Conservation (phyloP, 2,329 filamentous ascomycete species). For the Alternaria consortialis region DNA sequence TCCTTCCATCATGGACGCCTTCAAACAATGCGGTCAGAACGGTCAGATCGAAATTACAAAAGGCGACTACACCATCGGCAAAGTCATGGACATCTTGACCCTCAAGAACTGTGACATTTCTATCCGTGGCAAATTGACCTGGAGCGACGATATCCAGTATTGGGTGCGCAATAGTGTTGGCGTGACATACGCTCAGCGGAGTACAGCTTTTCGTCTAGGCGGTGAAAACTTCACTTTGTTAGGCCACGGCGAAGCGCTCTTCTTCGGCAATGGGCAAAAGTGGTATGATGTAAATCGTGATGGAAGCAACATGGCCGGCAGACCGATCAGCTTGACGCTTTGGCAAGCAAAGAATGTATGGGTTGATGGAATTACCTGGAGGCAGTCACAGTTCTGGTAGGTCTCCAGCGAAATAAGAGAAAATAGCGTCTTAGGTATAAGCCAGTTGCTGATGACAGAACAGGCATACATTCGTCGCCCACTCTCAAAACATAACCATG, state of each 20-base stretch:
- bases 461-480: slow-evolving; percentile 56
- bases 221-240: slow-evolving; percentile 35
- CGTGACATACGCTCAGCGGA: slow-evolving; percentile 34
- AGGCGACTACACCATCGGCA: slow-evolving; percentile 39
- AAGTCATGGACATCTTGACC: slow-evolving; percentile 39
- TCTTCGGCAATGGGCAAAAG: slow-evolving; percentile 41
- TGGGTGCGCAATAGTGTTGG: slow-evolving; percentile 33
- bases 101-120: slow-evolving; percentile 40
- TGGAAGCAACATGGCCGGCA: slow-evolving; percentile 54
- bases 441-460: background rate
- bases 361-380: slow-evolving; percentile 55
- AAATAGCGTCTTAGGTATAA: background rate
- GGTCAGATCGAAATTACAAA: slow-evolving; percentile 35
- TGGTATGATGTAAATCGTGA: slow-evolving; percentile 54
- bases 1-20: slow-evolving; percentile 36
- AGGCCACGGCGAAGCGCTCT: slow-evolving; percentile 37
- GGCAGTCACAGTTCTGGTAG: slow-evolving; percentile 61
- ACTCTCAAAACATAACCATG: slow-evolving; percentile 62
- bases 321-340: slow-evolving; percentile 58
- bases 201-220: slow-evolving; percentile 36
- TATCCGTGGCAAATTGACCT: slow-evolving; percentile 37
- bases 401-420: background rate
- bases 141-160: slow-evolving; percentile 40
- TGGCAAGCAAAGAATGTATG: slow-evolving; percentile 58
- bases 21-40: slow-evolving; percentile 41